phyloP scores from a whole-genome alignment of 768 basidiomycete species.

The Mycena chlorophos region DNA sequence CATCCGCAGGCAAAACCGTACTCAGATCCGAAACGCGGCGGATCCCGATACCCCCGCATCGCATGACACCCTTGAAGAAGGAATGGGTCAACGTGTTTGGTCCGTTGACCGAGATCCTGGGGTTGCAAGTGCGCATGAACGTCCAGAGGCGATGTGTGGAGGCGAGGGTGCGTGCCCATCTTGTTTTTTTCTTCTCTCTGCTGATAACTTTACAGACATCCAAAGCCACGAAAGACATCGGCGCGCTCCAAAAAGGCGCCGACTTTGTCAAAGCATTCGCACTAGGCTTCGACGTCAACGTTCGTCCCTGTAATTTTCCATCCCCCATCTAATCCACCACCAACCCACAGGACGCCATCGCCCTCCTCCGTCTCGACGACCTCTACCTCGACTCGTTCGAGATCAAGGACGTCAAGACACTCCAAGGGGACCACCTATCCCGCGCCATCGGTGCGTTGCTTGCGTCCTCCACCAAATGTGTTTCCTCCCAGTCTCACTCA shows the following conservation, averaged over 20 bases:
- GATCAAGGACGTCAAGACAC: conserved; percentile 97
- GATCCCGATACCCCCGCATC: conserved; percentile 91
- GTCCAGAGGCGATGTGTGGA: conserved; percentile 86
- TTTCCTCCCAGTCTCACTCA: not conserved
- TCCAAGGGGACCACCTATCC: conserved; percentile 97
- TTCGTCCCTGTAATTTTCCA: conserved; percentile 33
- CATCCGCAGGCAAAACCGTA: conserved; percentile 52
- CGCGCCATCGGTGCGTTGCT: conserved; percentile 80
- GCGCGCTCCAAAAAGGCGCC: conserved; percentile 93
- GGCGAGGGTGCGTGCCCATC: conserved; percentile 67
- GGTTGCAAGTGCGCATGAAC: conserved; percentile 97
- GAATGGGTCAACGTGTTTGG: conserved; percentile 97
- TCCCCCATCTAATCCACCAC: not conserved
- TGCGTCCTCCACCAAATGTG: too few relatives aligned
- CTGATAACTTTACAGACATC: conserved; percentile 63
- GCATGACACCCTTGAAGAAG: conserved; percentile 95
- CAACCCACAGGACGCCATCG: conserved; percentile 79
- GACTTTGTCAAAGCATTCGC: conserved; percentile 97
- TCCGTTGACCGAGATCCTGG: conserved; percentile 91
- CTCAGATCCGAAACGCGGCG: conserved; percentile 85
- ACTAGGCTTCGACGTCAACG: conserved; percentile 93
- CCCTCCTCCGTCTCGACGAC: conserved; percentile 92
- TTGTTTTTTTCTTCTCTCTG: not conserved
- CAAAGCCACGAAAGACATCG: conserved; percentile 89
- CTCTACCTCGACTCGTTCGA: conserved; percentile 98